These are phyloP conservation scores for Drechslerella dactyloides DNA, from an alignment of 2,329 filamentous ascomycete genomes.

Conservation along the genomic window DNA sequence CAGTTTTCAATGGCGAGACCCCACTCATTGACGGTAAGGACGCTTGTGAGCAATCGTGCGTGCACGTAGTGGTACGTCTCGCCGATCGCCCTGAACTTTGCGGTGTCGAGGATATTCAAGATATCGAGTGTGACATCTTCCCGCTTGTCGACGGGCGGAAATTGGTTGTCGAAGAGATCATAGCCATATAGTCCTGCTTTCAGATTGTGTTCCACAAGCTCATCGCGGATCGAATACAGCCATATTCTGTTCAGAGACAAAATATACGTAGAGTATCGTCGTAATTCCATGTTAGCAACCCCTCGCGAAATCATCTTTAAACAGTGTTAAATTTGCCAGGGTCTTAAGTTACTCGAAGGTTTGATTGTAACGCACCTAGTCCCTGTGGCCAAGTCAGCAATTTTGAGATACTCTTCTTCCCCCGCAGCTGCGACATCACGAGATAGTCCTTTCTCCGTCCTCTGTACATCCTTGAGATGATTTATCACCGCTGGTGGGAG, in stretches of 20 bases:
- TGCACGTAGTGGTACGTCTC: conserved; percentile 32
- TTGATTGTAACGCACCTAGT: no score
- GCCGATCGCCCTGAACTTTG: conserved; percentile 18
- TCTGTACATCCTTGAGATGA: conserved; percentile 9
- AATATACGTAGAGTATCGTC: neutral
- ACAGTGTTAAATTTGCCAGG: no score
- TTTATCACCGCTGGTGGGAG: conserved; percentile 16
- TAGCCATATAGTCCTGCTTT: conserved; percentile 30
- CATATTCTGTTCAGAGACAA: conserved; percentile 16
- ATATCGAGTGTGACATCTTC: conserved; percentile 26
- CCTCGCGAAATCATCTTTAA: no score
- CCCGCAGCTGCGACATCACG: conserved; percentile 5
- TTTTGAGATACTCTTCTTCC: conserved; percentile 16
- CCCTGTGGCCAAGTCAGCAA: conserved; percentile 40
- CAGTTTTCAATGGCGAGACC: conserved; percentile 30
- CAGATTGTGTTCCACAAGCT: conserved; percentile 17
- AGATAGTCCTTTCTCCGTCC: neutral
- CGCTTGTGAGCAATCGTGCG: conserved; percentile 18
- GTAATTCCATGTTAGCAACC: no score
- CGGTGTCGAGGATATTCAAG: conserved; percentile 31
- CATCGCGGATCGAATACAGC: conserved; percentile 37
- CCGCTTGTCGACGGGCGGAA: conserved; percentile 24
- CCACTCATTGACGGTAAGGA: conserved; percentile 38
- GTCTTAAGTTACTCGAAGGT: no score
- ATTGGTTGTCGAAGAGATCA: conserved; percentile 37